phyloP scores from a whole-genome alignment of 495 filamentous ascomycete genomes.

The Penicillium longicatenatum region DNA sequence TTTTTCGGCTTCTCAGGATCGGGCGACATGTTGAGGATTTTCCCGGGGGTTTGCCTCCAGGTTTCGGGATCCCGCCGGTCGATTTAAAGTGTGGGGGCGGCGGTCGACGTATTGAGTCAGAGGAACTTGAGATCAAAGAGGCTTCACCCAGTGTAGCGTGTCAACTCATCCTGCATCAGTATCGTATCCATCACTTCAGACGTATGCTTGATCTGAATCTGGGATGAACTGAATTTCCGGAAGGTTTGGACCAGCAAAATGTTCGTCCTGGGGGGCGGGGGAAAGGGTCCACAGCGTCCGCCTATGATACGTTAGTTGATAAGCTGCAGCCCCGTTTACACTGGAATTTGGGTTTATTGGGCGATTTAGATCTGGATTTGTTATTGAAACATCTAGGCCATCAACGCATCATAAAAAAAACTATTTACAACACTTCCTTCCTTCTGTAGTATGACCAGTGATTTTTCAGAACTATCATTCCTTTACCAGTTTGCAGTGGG shows the following conservation, averaged over 20 bases:
- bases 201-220: neutral
- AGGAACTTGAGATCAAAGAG: neutral
- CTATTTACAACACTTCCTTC: neutral
- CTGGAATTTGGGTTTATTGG: neutral
- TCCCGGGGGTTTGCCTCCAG: conserved; percentile 2
- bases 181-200: conserved; percentile 7
- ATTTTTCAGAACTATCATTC: neutral
- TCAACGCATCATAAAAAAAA: neutral
- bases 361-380: neutral
- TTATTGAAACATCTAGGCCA: neutral
- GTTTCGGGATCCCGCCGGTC: neutral
- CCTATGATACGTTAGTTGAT: conserved; percentile 23
- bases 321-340: conserved; percentile 11
- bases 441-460: neutral
- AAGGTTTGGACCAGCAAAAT: conserved; percentile 11
- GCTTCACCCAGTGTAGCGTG: neutral
- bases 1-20: conserved; percentile 39
- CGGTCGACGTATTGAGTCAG: neutral
- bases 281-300: conserved; percentile 22
- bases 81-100: conserved; percentile 4
- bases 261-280: conserved; percentile 12
- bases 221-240: neutral
- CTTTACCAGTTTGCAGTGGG: conserved; percentile 37
- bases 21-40: conserved; percentile 26
- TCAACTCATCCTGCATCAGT: conserved; percentile 13